Evolutionary conservation across 2,329 filamentous ascomycete genomes (phyloP), one percentile per base, ranked within the genome.

Genomic region (Verruconis gallopava): DNA sequence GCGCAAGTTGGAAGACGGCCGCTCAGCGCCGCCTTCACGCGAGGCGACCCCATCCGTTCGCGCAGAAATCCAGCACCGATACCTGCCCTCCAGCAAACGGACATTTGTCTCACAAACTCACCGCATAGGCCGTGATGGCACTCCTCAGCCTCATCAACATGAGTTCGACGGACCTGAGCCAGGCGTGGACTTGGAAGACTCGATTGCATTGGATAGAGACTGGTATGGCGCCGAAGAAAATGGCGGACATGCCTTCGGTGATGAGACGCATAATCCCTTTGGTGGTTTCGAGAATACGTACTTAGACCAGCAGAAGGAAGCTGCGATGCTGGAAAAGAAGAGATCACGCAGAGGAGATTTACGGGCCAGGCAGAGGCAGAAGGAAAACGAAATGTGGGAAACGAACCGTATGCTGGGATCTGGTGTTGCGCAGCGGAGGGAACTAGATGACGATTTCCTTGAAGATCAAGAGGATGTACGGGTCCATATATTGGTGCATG

Each of bases 331-430:
- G 5, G 84, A 93, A 60, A 91, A 85, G 69, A 91, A 91, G 66
- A 71, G 78, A 4, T 79, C 73, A 40, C 79, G 73, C 52, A 70
- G 76, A 71, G 81, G 57, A 85, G 22, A 37, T 20, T 15, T 32
- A 17, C 17, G 32, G 3, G 17, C 37, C 13, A 77, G 55, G 81
- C 81, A 35, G 61, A 84, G 88, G 52, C 85, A 94, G 59, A 86
- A 83, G 56, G 91, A 98, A 56, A 86, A 91, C 34, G 91, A 98
- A 62, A 89, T 88, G 0, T 98, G 91, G 91, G 93, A 98, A 62
- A 91, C 89, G 13, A 98, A 98, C 59, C 83, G 91, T 45, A 96
- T 98, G 91, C 71, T 98, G 46, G 91, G 88, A 1, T 95, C 88
- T 15, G 89, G 89, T 44, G 88, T 98, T 14, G 91, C 91, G 14